These are phyloP conservation scores for Chaetomiaceae sp. DNA, from an alignment of 2,329 filamentous ascomycete species.

Conservation along the genomic window DNA sequence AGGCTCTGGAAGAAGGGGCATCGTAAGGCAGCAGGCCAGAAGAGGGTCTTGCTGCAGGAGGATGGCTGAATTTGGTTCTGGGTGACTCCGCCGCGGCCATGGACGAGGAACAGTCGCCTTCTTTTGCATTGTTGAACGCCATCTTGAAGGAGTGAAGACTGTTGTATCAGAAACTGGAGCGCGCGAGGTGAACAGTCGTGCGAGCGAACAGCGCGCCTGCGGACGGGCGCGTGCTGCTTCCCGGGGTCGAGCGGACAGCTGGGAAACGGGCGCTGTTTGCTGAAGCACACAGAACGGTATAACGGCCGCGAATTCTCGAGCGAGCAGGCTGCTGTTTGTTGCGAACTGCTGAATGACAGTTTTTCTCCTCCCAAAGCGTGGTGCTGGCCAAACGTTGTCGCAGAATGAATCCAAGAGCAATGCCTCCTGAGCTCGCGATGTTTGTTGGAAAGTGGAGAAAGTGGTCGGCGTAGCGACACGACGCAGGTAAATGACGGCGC, in stretches of 20 bases:
- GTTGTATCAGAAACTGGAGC: background rate
- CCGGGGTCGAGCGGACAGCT: background rate
- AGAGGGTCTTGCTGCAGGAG: constrained; percentile 1
- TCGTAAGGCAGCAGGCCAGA: constrained; percentile 1
- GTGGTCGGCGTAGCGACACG: background rate
- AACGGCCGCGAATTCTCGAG: background rate
- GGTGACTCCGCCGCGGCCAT: background rate
- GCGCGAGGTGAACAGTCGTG: background rate
- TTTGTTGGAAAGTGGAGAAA: background rate
- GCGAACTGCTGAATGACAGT: background rate
- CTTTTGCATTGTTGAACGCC: constrained; percentile 24
- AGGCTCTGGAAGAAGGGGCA: background rate
- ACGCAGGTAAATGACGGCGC: background rate
- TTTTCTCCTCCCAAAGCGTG: background rate
- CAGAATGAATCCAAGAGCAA: background rate
- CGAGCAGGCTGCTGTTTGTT: background rate
- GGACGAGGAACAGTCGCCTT: constrained; percentile 10
- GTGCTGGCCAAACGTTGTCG: background rate
- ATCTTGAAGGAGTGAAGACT: background rate
- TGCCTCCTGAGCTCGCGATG: background rate
- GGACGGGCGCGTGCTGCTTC: background rate
- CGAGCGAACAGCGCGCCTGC: background rate
- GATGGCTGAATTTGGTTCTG: constrained; percentile 1
- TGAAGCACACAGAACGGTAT: background rate
- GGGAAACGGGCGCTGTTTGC: background rate